Base-by-base conservation (phyloP, 2,329 filamentous ascomycete genomes). In the Paraphaeosphaeria minitans region DNA sequence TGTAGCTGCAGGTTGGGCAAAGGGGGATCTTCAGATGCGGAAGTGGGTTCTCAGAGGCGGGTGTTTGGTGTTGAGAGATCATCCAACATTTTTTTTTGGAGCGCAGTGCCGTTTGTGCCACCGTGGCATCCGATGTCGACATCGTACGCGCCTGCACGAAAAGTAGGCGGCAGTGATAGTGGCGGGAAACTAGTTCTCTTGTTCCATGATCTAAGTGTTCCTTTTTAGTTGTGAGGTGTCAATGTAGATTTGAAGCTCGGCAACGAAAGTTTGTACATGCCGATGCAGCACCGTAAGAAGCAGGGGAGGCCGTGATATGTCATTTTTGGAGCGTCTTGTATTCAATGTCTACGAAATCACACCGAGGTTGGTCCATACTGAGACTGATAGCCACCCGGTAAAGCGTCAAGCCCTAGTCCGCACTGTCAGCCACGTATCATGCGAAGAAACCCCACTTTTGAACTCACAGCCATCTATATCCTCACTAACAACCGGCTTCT, bases 71-170 rank as follows among this genome's bases (percentile, higher is more conserved):
- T 74, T 2, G 27, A 68, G 31, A 58, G 62, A 4, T 45, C 78
- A 4, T 45, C 78, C 54, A 57, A 75, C 21, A 70, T 78, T 1
- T 67, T 77, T 4, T 75, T 78, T 64, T 67, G 68, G 1, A 65
- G 61, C 10, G 62, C 63, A 39, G 37, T 78, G 48, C 66, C 75
- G 0, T 68, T 77, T 14, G 56, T 72, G 35, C 70, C 72, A 14
- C 75, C 76, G 1, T 76, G 76, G 4, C 75, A 77, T 63, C 69
- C 75, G 6, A 66, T 70, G 65, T 50, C 58, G 14, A 69, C 66
- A 1, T 57, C 72, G 1, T 75, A 66, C 58, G 66, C 63, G 47
- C 54, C 74, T 9, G 71, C 71, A 4, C n/a, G 73, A 75, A 66
- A 74, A 72, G 62, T 9, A 39, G n/a, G 37, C 37, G 7, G 37